Base-by-base conservation (phyloP, 345 rosid genomes). In the Dimocarpus longan region DNA sequence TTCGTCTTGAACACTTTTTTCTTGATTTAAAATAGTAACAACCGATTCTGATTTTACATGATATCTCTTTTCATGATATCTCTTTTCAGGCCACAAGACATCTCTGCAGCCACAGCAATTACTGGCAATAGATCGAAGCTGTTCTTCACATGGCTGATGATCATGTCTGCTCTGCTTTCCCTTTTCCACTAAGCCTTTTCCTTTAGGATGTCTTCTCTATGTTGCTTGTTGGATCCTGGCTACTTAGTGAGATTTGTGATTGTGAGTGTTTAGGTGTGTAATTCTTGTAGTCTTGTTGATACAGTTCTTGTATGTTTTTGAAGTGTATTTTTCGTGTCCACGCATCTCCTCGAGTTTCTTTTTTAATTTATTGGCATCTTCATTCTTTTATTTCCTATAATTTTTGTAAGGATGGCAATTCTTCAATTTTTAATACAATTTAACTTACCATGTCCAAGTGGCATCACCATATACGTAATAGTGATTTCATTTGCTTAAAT, bases 31-130 rank as follows among this genome's bases (percentile, higher is more conserved):
- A 21, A 19, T 22, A 60, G 56, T 54, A 15, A 54, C 26, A 21
- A 15, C 64, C 60, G 42, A 74, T 77, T 75, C 52, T 84, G 72
- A 77, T 52, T 79, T 59, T 32, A 11, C 46, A 11, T 63, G 22
- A 66, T 64, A 73, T 72, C 32, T 56, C 2, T 75, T 77, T 70
- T 76, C 88, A 95, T 63, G 22, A 66, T 64, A 73, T 72, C 32
- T 56, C 2, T 75, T 77, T 70, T 76, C 88, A 95, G 98, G 90
- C 92, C 98, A 54, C 87, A 95, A 75, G 94, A 93, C 73, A 84
- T 93, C 76, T 84, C 97, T 77, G 83, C 63, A 0, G 88, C 92
- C 6, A 64, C 85, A 3, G 48, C 90, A 15, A 71, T 78, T 79
- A 39, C 42, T 21, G 73, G 76, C 74, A 37, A 56, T 37, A 40